Evolutionary conservation across 2,329 filamentous ascomycete species (phyloP).

Genomic region (Hirsutella rhossiliensis): DNA sequence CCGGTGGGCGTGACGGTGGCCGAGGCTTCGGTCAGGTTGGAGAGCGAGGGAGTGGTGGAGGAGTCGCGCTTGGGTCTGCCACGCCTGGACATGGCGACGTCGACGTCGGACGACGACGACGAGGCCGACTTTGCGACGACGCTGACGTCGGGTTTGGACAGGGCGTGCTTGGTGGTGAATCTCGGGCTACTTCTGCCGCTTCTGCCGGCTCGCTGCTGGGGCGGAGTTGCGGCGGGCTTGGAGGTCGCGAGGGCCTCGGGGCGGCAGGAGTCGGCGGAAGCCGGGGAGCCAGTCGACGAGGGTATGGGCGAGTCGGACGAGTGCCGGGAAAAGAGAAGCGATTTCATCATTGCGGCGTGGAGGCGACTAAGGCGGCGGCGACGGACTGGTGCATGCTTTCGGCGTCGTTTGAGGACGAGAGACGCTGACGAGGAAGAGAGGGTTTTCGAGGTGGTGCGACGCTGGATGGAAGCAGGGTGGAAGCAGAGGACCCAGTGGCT

Average conservation of each 20-base stretch:
- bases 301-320: neutral
- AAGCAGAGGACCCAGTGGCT: no score
- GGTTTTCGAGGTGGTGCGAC: no score
- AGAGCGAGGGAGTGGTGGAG: slow-evolving; percentile 10
- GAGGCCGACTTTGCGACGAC: neutral
- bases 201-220: neutral
- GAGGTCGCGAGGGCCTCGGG: neutral
- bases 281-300: slow-evolving; percentile 2
- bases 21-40: slow-evolving; percentile 5
- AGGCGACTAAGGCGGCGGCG: neutral
- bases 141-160: neutral
- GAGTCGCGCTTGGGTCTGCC: slow-evolving; percentile 17
- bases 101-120: slow-evolving; percentile 6
- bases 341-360: slow-evolving; percentile 3
- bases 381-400: neutral
- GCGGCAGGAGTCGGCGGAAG: neutral
- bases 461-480: no score
- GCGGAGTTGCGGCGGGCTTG: neutral
- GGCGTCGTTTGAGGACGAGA: no score
- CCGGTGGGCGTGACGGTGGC: slow-evolving; percentile 21
- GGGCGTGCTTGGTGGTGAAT: neutral
- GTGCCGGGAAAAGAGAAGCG: slow-evolving; percentile 5
- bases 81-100: slow-evolving; percentile 23
- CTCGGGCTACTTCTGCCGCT: neutral
- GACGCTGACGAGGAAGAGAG: no score